Conservation (phyloP, 495 filamentous ascomycete genomes). For the Daldinia loculata region DNA sequence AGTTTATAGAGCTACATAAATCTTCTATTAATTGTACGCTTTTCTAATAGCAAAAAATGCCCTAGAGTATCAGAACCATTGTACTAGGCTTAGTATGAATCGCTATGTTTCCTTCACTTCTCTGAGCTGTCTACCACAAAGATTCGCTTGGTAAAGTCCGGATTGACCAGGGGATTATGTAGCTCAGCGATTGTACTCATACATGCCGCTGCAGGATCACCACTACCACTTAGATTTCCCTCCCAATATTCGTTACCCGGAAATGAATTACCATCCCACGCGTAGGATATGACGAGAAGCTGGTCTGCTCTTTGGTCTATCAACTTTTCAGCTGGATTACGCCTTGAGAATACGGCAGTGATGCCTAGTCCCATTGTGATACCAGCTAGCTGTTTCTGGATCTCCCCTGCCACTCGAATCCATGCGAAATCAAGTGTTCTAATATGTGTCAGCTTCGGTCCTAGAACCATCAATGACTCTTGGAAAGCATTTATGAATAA, state of each 20-base stretch:
- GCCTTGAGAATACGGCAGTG: slow-evolving; percentile 41
- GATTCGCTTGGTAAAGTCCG: slow-evolving; percentile 24
- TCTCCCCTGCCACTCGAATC: not conserved
- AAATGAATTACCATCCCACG: slow-evolving; percentile 53
- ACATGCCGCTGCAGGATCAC: slow-evolving; percentile 51
- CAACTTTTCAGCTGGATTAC: slow-evolving; percentile 47
- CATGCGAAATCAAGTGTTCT: slow-evolving; percentile 36
- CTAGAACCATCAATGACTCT: not conserved
- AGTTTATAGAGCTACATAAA: not conserved
- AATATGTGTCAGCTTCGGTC: slow-evolving; percentile 9
- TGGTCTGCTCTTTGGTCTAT: slow-evolving; percentile 16
- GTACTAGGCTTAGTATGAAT: no score
- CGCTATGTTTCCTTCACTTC: no score
- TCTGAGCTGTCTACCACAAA: not conserved
- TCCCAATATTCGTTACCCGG: slow-evolving; percentile 53
- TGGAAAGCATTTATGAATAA: slow-evolving; percentile 44
- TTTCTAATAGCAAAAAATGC: no score
- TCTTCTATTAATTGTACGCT: no score
- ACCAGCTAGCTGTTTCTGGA: not conserved
- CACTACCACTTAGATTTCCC: slow-evolving; percentile 38
- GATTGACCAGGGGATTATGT: slow-evolving; percentile 48
- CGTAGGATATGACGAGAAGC: slow-evolving; percentile 51
- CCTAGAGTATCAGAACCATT: no score
- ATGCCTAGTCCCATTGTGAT: slow-evolving; percentile 25
- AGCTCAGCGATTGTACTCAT: slow-evolving; percentile 52